Evolutionary conservation across 1,139 yeast genomes (phyloP).

Genomic region (Debaryomyces robertsiae): DNA sequence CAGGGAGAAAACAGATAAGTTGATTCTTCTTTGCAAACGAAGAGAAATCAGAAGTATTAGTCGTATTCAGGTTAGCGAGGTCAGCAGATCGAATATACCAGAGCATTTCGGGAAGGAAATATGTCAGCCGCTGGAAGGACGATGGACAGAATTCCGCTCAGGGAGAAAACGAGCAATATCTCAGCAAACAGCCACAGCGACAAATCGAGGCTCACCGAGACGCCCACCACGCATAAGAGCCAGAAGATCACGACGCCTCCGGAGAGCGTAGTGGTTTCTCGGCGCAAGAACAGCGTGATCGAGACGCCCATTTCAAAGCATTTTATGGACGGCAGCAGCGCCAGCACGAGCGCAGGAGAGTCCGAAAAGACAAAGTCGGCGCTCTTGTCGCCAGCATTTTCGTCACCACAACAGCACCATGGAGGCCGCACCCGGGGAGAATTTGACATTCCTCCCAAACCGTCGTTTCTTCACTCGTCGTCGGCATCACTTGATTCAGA

Average conservation of each 20-base stretch:
- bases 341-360: constrained; percentile 6
- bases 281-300: constrained; percentile 14
- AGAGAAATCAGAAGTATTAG: constrained; percentile 1
- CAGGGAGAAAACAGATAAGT: neutral
- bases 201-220: constrained; percentile 17
- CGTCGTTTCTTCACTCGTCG: constrained; percentile 18
- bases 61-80: constrained; percentile 1
- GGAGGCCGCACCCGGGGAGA: constrained; percentile 5
- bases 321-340: constrained; percentile 3
- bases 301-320: constrained; percentile 24
- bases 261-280: constrained; percentile 22
- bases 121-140: constrained; percentile 10
- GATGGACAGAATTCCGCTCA: constrained; percentile 10
- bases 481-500: constrained; percentile 16
- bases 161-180: constrained; percentile 8
- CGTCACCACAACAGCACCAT: constrained; percentile 41
- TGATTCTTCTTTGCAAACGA: constrained; percentile 4
- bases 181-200: constrained; percentile 1
- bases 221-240: constrained; percentile 20
- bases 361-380: constrained; percentile 17
- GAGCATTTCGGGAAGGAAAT: neutral
- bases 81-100: neutral
- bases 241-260: constrained; percentile 43
- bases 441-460: constrained; percentile 18
- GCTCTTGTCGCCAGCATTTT: constrained; percentile 51